A percentile compares a stretch with the other conserved stretches of the same genome.
Evolutionary conservation across 2,329 filamentous ascomycete species (phyloP).

Genomic region (Xylariaceae sp.): DNA sequence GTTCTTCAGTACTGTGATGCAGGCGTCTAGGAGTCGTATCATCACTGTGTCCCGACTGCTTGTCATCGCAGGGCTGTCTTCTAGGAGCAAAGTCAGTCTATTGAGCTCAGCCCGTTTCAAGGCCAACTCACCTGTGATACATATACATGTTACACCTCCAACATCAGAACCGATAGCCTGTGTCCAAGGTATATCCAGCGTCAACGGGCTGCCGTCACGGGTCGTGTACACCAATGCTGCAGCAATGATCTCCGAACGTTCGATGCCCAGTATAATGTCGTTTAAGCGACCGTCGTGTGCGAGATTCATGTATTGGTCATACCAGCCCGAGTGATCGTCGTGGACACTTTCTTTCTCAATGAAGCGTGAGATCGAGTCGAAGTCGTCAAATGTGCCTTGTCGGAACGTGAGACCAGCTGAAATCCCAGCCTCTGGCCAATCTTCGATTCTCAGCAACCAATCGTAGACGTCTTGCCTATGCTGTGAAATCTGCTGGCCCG

Average conservation of each 20-base stretch:
- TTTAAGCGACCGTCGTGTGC: conserved; percentile 38
- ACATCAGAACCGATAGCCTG: conserved; percentile 40
- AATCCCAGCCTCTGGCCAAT: conserved; percentile 36
- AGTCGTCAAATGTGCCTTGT: conserved; percentile 38
- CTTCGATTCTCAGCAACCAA: conserved; percentile 44
- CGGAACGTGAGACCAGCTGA: conserved; percentile 35
- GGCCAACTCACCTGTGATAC: conserved; percentile 41
- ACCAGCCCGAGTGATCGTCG: conserved; percentile 48
- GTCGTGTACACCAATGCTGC: conserved; percentile 47
- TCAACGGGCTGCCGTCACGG: conserved; percentile 35
- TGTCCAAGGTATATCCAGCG: conserved; percentile 50
- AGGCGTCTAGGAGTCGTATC: conserved; percentile 46
- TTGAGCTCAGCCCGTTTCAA: conserved; percentile 1
- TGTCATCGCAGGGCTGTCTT: conserved; percentile 34
- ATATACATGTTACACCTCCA: conserved; percentile 54
- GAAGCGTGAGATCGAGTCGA: conserved; percentile 39
- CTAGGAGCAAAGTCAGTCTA: conserved; percentile 21
- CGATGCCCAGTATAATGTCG: conserved; percentile 47
- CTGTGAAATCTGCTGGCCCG: conserved; percentile 36
- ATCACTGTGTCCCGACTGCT: conserved; percentile 42
- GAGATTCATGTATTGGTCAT: conserved; percentile 49
- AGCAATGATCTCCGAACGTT: conserved; percentile 41
- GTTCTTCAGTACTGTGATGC: conserved; percentile 37
- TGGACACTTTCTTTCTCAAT: conserved; percentile 39
- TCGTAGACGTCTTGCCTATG: conserved; percentile 44